phyloP scores from a whole-genome alignment of 2,329 filamentous ascomycete genomes.

The Pezicula radicicola region DNA sequence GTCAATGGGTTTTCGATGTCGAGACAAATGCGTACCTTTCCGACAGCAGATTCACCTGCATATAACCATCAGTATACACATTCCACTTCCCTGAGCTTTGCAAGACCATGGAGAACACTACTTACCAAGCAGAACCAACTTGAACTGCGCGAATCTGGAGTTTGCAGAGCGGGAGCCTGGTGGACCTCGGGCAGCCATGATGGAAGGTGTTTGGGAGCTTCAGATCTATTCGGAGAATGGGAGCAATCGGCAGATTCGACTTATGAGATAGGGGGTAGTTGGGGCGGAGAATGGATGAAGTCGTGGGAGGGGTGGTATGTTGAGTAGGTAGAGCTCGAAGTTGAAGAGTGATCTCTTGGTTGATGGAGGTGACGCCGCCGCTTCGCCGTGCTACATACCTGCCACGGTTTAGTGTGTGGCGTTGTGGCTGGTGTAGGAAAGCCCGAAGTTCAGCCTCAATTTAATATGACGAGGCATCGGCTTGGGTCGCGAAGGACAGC shows the following conservation, averaged over 20 bases:
- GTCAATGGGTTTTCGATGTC: constrained; percentile 1
- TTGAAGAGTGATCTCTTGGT: constrained; percentile 2
- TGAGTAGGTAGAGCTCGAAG: neutral
- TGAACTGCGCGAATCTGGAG: constrained; percentile 97
- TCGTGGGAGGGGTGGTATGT: neutral
- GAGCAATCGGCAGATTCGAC: neutral
- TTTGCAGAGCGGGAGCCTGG: constrained; percentile 60
- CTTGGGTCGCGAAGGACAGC: neutral
- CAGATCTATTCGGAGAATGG: constrained; percentile 1
- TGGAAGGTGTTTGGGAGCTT: constrained; percentile 24
- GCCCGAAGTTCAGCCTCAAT: neutral
- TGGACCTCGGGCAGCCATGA: constrained; percentile 81
- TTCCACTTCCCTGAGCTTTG: neutral
- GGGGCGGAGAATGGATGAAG: neutral
- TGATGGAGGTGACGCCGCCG: neutral
- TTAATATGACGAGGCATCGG: constrained; percentile 1
- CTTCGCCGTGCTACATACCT: neutral
- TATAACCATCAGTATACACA: constrained; percentile 33
- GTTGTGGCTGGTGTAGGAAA: neutral
- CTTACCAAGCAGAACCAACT: constrained; percentile 93
- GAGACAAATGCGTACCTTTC: constrained; percentile 68
- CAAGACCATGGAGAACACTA: constrained; percentile 11
- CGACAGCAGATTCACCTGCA: constrained; percentile 93
- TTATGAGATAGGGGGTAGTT: neutral
- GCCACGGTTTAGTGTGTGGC: constrained; percentile 8